Base-by-base conservation (phyloP, 163 green algal species). In the Scenedesmus sp. region DNA sequence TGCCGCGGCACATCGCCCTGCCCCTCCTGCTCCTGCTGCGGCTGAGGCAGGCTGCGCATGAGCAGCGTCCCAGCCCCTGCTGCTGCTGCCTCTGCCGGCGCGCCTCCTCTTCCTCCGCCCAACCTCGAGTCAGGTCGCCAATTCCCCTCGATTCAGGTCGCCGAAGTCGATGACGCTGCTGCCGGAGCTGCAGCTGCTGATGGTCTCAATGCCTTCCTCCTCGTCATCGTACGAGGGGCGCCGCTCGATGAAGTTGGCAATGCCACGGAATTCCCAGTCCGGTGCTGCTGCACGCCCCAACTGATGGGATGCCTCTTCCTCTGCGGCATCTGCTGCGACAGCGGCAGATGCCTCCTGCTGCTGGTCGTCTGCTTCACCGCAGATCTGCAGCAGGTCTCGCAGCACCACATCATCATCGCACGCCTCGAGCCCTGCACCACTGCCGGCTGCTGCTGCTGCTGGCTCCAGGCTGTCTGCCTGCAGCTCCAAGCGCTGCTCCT, bases 51-150 rank as follows among this genome's bases (percentile, higher is more conserved):
- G 72, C 85, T 90, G 24, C 12, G 5, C 85, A 90, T 89, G 26
- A 83, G 65, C 85, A 89, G 85, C 85, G 73, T n/a, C 12, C 78
- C 85, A 26, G 85, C 43, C 12, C 78, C 85, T 40, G 85, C 59
- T 46, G 40, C 83, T 30, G 42, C 85, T n/a, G 46, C 85, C 43
- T 83, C 85, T 33, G 85, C 65, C 56, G 76, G 85, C 40, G 20
- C 12, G 68, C 85, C 73, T 79, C 68, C 24, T 33, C 9, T 18
- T 65, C 83, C 53, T 89, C 83, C 40, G 70, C 70, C 43, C n/a
- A n/a, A n/a, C n/a, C n/a, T n/a, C n/a, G n/a, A n/a, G n/a, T n/a
- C n/a, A n/a, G n/a, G n/a, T n/a, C n/a, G n/a, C n/a, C n/a, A n/a
- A n/a, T n/a, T n/a, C n/a, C n/a, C n/a, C n/a, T n/a, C n/a, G n/a